Conservation (phyloP, 495 filamentous ascomycete genomes). For the Penicillium paradoxum region DNA sequence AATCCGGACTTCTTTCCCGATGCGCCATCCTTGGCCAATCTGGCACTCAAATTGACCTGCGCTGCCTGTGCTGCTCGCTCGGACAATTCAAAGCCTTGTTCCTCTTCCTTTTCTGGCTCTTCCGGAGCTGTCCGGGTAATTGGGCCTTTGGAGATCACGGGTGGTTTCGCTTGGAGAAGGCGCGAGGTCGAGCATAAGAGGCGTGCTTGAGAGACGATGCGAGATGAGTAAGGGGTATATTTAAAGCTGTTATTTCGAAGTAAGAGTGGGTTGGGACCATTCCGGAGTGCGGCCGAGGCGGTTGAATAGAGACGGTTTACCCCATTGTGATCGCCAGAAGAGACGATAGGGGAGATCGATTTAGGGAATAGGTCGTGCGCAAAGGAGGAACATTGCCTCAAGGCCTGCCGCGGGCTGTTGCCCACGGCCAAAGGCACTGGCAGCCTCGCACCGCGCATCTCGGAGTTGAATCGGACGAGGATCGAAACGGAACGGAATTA, state of each 20-base stretch:
- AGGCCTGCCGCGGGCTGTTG: conserved; percentile 22
- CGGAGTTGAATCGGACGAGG: conserved; percentile 15
- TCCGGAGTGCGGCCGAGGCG: conserved; percentile 19
- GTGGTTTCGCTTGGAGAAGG: conserved; percentile 25
- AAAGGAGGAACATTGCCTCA: conserved; percentile 17
- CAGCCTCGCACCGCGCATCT: conserved; percentile 42
- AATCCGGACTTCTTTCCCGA: conserved; percentile 60
- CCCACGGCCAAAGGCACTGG: conserved; percentile 36
- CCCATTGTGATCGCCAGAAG: conserved; percentile 6
- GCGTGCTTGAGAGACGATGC: conserved; percentile 22
- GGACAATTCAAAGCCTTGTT: conserved; percentile 58
- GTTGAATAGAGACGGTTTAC: conserved; percentile 23
- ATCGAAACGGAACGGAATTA: conserved; percentile 15
- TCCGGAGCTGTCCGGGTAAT: conserved; percentile 15
- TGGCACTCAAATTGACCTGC: conserved; percentile 83
- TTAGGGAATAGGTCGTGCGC: conserved; percentile 16
- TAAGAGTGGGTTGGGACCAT: conserved; percentile 12
- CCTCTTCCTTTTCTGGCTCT: conserved; percentile 42
- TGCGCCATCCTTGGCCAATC: conserved; percentile 72
- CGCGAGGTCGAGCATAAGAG: conserved; percentile 27
- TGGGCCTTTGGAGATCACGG: conserved; percentile 7
- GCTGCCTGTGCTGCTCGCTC: conserved; percentile 85
- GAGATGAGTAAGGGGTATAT: conserved; percentile 14
- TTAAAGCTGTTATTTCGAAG: conserved; percentile 13
- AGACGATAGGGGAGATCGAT: neutral